Percentiles rank a stretch among this genome's conserved stretches.
These are phyloP conservation scores for Sphaceloma murrayae DNA, from an alignment of 2,329 filamentous ascomycete genomes.

Conservation along the genomic window DNA sequence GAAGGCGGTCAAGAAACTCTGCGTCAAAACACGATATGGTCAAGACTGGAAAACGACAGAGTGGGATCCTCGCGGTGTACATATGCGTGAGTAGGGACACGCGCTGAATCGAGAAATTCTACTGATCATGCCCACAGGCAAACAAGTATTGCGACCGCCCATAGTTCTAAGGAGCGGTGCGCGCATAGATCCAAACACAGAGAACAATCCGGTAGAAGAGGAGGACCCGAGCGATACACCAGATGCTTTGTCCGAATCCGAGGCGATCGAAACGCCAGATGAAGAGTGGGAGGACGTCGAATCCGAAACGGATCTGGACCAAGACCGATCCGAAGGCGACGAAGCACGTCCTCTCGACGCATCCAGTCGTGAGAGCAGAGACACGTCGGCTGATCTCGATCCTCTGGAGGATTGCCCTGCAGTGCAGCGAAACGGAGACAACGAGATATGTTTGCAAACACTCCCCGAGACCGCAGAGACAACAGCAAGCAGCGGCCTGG, in stretches of 20 bases:
- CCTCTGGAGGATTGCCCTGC: no score
- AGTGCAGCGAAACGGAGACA: no score
- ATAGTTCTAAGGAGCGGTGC: conserved; percentile 14
- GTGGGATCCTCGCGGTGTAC: conserved; percentile 14
- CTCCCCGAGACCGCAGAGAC: neutral
- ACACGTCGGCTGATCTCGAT: no score
- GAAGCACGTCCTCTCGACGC: neutral
- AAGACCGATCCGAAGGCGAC: neutral
- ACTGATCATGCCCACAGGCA: conserved; percentile 13
- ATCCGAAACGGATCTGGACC: conserved; percentile 17
- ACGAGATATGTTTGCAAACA: neutral
- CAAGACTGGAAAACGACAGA: conserved; percentile 13
- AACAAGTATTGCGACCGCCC: conserved; percentile 9
- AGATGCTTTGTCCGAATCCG: neutral
- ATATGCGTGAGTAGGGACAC: conserved; percentile 10
- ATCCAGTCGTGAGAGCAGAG: no score
- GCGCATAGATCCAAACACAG: conserved; percentile 11
- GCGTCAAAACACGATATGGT: conserved; percentile 24
- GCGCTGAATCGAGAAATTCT: neutral
- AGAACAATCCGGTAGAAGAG: conserved; percentile 16
- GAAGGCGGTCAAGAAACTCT: conserved; percentile 38
- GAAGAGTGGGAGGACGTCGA: conserved; percentile 23
- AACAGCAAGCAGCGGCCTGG: no score
- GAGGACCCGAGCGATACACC: conserved; percentile 20
- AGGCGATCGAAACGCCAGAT: conserved; percentile 13